These are phyloP conservation scores for Filobasidium wieringae DNA, from an alignment of 768 basidiomycete genomes.

Conservation along the genomic window DNA sequence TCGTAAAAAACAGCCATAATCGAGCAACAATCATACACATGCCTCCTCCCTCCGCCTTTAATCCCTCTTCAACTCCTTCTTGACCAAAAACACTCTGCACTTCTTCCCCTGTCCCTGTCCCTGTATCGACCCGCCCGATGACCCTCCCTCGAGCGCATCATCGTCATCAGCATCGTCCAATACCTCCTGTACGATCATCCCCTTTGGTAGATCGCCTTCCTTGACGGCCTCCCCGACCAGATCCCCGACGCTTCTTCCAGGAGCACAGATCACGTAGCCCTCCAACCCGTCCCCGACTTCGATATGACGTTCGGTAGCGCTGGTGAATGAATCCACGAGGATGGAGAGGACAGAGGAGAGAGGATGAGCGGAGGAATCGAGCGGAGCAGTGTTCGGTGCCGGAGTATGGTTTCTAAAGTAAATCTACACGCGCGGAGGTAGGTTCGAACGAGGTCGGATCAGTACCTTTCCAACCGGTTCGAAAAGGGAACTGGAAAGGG, in stretches of 20 bases:
- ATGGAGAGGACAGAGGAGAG: conserved; percentile 66
- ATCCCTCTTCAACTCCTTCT: conserved; percentile 15
- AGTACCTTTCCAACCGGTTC: neutral
- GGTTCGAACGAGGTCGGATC: neutral
- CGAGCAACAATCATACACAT: no score
- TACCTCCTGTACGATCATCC: conserved; percentile 31
- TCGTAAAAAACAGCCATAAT: no score
- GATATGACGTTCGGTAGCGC: conserved; percentile 95
- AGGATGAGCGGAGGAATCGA: conserved; percentile 61
- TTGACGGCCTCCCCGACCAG: conserved; percentile 22
- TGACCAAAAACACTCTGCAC: conserved; percentile 7
- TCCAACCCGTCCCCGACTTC: conserved; percentile 97
- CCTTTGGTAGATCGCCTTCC: conserved; percentile 14
- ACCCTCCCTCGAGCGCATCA: no score
- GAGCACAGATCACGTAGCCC: conserved; percentile 72
- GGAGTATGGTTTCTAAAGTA: conserved; percentile 93
- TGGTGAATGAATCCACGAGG: conserved; percentile 91
- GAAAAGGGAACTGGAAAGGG: neutral
- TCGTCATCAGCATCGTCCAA: conserved; percentile 24
- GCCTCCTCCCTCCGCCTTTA: no score
- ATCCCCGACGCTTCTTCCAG: conserved; percentile 51
- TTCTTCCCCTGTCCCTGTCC: neutral
- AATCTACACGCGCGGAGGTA: conserved; percentile 52
- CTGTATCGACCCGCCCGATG: conserved; percentile 1
- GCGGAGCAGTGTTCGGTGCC: conserved; percentile 56